These are phyloP conservation scores for Pichia sp. DNA, from an alignment of 1,139 yeast species.

Conservation along the genomic window DNA sequence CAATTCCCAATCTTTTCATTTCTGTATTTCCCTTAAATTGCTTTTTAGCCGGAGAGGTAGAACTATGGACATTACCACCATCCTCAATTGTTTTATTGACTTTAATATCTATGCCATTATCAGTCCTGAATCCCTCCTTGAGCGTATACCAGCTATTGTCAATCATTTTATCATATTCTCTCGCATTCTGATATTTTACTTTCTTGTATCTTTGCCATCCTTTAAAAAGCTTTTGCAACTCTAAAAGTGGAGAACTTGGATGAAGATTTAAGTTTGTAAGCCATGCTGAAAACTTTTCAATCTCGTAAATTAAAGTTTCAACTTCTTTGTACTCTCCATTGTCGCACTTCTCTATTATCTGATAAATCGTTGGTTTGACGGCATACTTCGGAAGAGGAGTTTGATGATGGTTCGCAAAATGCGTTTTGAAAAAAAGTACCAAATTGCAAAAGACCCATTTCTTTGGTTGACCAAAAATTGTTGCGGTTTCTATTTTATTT, in stretches of 20 bases:
- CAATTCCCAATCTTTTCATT: constrained; percentile 12
- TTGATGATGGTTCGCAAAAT: constrained; percentile 1
- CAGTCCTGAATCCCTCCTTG: background rate
- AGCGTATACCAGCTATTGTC: constrained; percentile 2
- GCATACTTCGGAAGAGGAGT: constrained; percentile 11
- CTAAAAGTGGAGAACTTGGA: constrained; percentile 1
- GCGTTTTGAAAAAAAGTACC: constrained; percentile 10
- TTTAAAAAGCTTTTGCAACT: constrained; percentile 15
- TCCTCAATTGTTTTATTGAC: background rate
- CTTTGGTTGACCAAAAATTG: constrained; percentile 8
- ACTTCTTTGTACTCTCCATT: constrained; percentile 27
- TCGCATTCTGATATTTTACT: constrained; percentile 10
- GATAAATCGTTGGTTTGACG: constrained; percentile 17
- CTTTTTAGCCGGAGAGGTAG: background rate
- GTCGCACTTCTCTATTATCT: constrained; percentile 29
- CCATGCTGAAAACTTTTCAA: constrained; percentile 27
- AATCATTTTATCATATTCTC: constrained; percentile 3
- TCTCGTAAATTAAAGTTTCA: constrained; percentile 30
- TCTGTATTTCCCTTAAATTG: constrained; percentile 3
- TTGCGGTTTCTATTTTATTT: constrained; percentile 7
- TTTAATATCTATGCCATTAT: background rate
- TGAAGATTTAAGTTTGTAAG: constrained; percentile 11
- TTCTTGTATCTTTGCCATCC: constrained; percentile 16
- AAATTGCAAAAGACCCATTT: constrained; percentile 10
- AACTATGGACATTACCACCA: background rate